These are phyloP conservation scores for Vanrija sp. DNA, from an alignment of 1,284 basidiomycete genomes.

Conservation along the genomic window DNA sequence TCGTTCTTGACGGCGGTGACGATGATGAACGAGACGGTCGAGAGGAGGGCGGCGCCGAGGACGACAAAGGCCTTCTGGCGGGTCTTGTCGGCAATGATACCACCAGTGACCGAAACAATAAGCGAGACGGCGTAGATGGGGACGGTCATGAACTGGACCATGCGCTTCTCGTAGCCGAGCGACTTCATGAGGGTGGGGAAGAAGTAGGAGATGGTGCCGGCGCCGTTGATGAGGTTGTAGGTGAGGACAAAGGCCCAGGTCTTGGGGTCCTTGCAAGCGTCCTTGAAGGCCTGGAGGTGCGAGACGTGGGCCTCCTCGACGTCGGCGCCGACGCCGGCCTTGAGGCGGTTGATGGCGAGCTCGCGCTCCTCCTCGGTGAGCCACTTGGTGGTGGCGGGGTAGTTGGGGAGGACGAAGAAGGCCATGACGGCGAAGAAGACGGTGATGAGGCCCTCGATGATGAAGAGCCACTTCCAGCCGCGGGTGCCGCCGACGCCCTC, in stretches of 20 bases:
- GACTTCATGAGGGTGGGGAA: constrained; percentile 45
- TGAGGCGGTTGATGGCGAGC: constrained; percentile 17
- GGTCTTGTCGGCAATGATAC: constrained; percentile 42
- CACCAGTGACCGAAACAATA: constrained; percentile 36
- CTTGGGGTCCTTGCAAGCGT: constrained; percentile 32
- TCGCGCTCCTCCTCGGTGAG: constrained; percentile 32
- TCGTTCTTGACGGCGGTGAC: constrained; percentile 33
- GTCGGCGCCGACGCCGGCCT: constrained; percentile 24
- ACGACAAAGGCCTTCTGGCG: constrained; percentile 44
- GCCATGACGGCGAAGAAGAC: constrained; percentile 33
- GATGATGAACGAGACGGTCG: constrained; percentile 40
- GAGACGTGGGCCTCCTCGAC: constrained; percentile 18
- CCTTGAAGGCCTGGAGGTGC: constrained; percentile 25
- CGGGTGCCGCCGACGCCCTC: constrained; percentile 26
- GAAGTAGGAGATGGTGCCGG: constrained; percentile 49
- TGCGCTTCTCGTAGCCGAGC: constrained; percentile 41
- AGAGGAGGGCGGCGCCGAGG: constrained; percentile 24
- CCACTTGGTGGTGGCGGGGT: constrained; percentile 42
- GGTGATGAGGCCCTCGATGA: constrained; percentile 45
- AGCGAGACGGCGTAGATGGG: constrained; percentile 50
- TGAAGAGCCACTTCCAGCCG: constrained; percentile 45
- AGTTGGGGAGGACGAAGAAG: constrained; percentile 46
- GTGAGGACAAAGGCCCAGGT: constrained; percentile 29
- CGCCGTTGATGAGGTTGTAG: constrained; percentile 43
- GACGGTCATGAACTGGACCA: constrained; percentile 49